Evolutionary conservation across 2,329 filamentous ascomycete species (phyloP), one percentile per base, ranked within the genome.

Genomic region (Cladosporium cucumerinum): DNA sequence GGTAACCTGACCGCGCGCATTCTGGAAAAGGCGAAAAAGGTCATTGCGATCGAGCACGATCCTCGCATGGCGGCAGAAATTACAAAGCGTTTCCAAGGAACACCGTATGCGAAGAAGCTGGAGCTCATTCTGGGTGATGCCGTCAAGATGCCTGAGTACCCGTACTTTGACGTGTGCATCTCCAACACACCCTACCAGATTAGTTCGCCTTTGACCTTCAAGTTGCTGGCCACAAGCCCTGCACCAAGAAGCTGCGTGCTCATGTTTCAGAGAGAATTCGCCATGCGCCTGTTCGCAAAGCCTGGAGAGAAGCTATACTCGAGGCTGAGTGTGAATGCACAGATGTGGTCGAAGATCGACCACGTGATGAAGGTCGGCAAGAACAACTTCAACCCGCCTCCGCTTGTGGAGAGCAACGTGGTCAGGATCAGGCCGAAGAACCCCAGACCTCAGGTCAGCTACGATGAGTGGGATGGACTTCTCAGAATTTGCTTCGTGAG

Each of bases 221-320:
- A 94, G 78, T 87, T 98, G 55, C 86, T 98, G 60, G 86, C 91
- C 30, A 87, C 94, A 68, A 87, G 87, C 5, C 92, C 92, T 51
- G 89, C 93, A 0, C 95, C 95, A 0, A 83, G 94, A 36, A 88
- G 87, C 66, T 93, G 90, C 71, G 87, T 98, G 69, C 92, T 98
- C 79, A 97, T 97, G 93, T 95, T 96, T 73, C 94, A 98, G 81
- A 88, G 93, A 74, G 94, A 98, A 80, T 97, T 97, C 73, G 93
- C 93, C 21, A 88, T 96, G 77, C 87, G 94, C 46, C 82, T 98
- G 39, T 94, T 96, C 64, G 95, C 95, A 16, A 89, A 89, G 52
- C 92, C 94, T 0, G 92, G 92, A 10, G 93, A 97, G 74, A 86
- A 92, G 61, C 86, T 98, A 10, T 98, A 97, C 82, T 93, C 89